phyloP scores from a whole-genome alignment of 768 basidiomycete genomes.

The Paxillus involutus region DNA sequence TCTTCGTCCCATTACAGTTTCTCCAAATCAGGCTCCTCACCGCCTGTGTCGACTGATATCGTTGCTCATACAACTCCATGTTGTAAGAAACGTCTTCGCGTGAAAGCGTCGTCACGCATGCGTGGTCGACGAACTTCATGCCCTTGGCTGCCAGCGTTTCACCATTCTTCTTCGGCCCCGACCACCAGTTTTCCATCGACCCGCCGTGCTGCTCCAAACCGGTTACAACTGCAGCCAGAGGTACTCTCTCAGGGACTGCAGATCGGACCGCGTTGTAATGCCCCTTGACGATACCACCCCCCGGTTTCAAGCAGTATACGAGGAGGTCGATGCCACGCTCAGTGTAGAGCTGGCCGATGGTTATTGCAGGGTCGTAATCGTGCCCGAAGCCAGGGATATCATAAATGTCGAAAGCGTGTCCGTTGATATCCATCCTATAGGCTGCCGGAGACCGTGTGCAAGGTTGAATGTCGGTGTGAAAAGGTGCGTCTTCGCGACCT shows the following conservation, averaged over 20 bases:
- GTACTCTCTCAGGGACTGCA: constrained; percentile 33
- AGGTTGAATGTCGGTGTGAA: constrained; percentile 31
- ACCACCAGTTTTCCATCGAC: constrained; percentile 36
- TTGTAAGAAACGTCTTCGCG: constrained; percentile 32
- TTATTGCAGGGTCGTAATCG: constrained; percentile 21
- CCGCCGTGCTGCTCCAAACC: constrained; percentile 34
- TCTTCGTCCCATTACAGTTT: constrained; percentile 29
- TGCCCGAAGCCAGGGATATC: constrained; percentile 29
- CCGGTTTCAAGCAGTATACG: constrained; percentile 28
- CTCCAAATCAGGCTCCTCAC: constrained; percentile 28
- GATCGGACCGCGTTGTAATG: constrained; percentile 25
- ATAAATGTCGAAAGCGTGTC: constrained; percentile 30
- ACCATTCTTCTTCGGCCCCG: constrained; percentile 29
- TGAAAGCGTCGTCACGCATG: constrained; percentile 41
- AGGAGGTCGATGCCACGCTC: constrained; percentile 33
- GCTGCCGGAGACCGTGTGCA: constrained; percentile 22
- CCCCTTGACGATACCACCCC: constrained; percentile 28
- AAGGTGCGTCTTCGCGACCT: constrained; percentile 32
- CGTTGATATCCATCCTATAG: constrained; percentile 30
- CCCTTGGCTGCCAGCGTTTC: constrained; percentile 30
- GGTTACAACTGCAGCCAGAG: constrained; percentile 38
- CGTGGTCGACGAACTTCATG: constrained; percentile 39
- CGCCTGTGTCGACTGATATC: constrained; percentile 26
- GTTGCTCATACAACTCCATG: constrained; percentile 32
- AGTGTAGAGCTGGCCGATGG: constrained; percentile 27